phyloP scores from a whole-genome alignment of 2,329 filamentous ascomycete genomes.

The Trichoderma arundinaceum region DNA sequence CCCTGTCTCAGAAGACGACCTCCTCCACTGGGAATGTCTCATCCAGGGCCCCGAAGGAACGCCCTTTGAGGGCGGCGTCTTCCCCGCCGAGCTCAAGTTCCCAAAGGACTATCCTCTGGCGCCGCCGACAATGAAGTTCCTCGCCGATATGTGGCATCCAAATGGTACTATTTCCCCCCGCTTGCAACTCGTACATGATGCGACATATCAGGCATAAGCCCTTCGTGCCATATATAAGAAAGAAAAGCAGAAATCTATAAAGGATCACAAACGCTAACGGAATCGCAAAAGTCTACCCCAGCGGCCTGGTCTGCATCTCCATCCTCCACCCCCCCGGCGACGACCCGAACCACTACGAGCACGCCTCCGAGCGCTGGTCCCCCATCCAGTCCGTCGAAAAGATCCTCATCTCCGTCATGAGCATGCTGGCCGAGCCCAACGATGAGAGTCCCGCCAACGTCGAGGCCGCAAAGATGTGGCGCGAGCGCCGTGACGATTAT shows the following conservation, averaged over 20 bases:
- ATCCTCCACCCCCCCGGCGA: conserved; percentile 96
- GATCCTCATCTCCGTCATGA: conserved; percentile 96
- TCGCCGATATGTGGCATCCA: conserved; percentile 93
- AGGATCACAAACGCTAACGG: background rate
- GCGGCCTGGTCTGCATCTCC: conserved; percentile 94
- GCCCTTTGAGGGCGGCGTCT: conserved; percentile 94
- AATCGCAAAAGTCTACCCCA: conserved; percentile 74
- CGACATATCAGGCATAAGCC: background rate
- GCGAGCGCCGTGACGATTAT: conserved; percentile 81
- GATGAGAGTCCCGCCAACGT: conserved; percentile 97
- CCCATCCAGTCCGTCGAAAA: conserved; percentile 98
- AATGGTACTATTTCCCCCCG: conserved; percentile 67
- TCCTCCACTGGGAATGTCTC: conserved; percentile 94
- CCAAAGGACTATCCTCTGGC: conserved; percentile 96
- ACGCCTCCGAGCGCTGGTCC: conserved; percentile 92
- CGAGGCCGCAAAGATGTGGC: conserved; percentile 95
- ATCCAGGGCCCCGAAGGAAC: conserved; percentile 96
- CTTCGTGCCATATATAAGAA: background rate
- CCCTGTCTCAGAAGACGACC: conserved; percentile 90
- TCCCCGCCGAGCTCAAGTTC: conserved; percentile 92
- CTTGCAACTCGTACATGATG: conserved; percentile 16
- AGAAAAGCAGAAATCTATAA: background rate
- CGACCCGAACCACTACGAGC: conserved; percentile 98
- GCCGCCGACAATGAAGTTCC: conserved; percentile 94
- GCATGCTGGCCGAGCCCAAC: conserved; percentile 96